Percentiles rank a stretch among this genome's conserved stretches.
Conservation (phyloP, 148 eudicot species). For the Dianthus caryophyllus region DNA sequence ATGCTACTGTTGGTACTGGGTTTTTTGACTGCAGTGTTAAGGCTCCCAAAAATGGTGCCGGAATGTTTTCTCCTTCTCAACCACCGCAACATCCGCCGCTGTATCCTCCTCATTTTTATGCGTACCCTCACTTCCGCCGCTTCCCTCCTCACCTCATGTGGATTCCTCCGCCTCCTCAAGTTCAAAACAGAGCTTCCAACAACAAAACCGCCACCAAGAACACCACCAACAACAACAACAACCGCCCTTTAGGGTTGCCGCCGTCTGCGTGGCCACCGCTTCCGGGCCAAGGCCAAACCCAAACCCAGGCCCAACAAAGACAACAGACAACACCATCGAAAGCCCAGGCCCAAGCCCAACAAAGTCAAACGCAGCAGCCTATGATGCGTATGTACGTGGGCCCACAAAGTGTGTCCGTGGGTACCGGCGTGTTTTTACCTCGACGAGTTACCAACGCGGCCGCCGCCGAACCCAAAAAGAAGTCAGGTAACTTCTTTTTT, state of each 20-base stretch:
- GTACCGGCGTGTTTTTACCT: conserved; percentile 78
- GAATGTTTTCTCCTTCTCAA: conserved; percentile 19
- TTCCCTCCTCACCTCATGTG: conserved; percentile 21
- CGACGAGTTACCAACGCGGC: conserved; percentile 29
- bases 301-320: conserved; percentile 30
- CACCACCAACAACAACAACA: conserved; percentile 8
- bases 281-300: conserved; percentile 32
- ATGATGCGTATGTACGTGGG: conserved; percentile 38
- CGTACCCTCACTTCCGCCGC: conserved; percentile 25
- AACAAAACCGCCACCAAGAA: conserved; percentile 7
- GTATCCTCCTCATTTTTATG: conserved; percentile 8
- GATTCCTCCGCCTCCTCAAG: conserved; percentile 10
- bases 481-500: conserved; percentile 33
- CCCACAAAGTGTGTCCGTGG: conserved; percentile 39
- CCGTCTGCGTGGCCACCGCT: conserved; percentile 60
- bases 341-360: conserved; percentile 25
- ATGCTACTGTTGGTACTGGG: conserved; percentile 28
- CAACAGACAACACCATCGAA: conserved; percentile 14
- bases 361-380: conserved; percentile 28
- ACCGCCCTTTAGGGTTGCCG: conserved; percentile 33
- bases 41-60: no score
- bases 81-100: conserved; percentile 15
- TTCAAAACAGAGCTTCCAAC: conserved; percentile 10
- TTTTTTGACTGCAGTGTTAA: conserved; percentile 30
- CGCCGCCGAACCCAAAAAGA: conserved; percentile 41